These are phyloP conservation scores for Ceratocystis huliohia DNA, from an alignment of 2,329 filamentous ascomycete species.

Conservation along the genomic window DNA sequence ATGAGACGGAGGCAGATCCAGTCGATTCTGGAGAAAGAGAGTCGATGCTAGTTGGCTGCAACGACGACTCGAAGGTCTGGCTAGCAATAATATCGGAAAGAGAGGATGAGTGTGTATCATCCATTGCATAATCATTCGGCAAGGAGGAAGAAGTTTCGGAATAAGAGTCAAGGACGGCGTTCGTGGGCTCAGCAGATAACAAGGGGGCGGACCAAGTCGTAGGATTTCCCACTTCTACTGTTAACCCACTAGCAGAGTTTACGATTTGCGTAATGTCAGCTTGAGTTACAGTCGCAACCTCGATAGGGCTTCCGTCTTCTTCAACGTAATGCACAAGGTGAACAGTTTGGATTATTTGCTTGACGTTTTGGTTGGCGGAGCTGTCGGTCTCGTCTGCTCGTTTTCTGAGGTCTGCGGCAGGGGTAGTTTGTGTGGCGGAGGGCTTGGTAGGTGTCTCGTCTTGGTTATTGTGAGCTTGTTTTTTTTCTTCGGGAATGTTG, in stretches of 20 bases:
- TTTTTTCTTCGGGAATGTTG: constrained; percentile 2
- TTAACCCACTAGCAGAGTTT: constrained; percentile 30
- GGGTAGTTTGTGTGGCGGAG: background rate
- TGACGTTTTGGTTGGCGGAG: constrained; percentile 27
- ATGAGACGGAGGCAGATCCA: background rate
- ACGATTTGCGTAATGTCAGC: constrained; percentile 31
- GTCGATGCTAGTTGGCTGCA: background rate
- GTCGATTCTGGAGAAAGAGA: background rate
- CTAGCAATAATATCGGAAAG: constrained; percentile 17
- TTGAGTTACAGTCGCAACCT: constrained; percentile 33
- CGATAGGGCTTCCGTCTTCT: constrained; percentile 34
- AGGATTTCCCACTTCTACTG: constrained; percentile 24
- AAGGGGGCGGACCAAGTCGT: constrained; percentile 11
- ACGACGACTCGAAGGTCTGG: constrained; percentile 9
- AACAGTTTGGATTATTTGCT: constrained; percentile 41
- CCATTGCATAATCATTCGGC: background rate
- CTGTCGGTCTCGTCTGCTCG: background rate
- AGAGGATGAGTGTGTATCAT: background rate
- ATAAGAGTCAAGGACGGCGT: constrained; percentile 21
- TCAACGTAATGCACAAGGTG: constrained; percentile 43
- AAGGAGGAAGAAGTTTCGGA: constrained; percentile 24
- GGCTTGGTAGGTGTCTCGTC: background rate
- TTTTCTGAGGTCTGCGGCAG: constrained; percentile 11
- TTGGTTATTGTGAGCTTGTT: background rate
- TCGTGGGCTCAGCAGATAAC: background rate